These are phyloP conservation scores for Diaporthe nobilis DNA, from an alignment of 2,329 filamentous ascomycete species.

Conservation along the genomic window DNA sequence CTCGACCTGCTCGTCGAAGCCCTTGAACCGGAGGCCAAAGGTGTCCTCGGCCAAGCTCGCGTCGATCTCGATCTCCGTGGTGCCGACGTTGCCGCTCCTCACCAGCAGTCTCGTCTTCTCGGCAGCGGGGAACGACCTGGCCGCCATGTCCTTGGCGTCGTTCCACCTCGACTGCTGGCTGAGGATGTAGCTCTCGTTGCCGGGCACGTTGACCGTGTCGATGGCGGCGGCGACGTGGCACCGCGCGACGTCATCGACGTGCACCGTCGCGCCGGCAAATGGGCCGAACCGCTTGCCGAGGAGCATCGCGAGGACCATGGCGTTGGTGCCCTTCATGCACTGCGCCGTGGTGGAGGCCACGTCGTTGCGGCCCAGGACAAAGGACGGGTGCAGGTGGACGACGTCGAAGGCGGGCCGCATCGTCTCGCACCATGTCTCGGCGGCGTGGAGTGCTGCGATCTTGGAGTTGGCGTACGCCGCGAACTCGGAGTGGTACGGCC, in stretches of 20 bases:
- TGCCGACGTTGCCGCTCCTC: constrained; percentile 44
- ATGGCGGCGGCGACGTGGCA: constrained; percentile 55
- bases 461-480: constrained; percentile 56
- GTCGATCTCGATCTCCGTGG: constrained; percentile 48
- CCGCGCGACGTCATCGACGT: constrained; percentile 56
- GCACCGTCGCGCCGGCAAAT: constrained; percentile 51
- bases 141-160: constrained; percentile 55
- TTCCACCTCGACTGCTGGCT: constrained; percentile 53
- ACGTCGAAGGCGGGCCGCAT: constrained; percentile 54
- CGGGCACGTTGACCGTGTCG: constrained; percentile 46
- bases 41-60: constrained; percentile 47
- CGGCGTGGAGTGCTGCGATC: constrained; percentile 50
- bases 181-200: constrained; percentile 52
- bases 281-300: constrained; percentile 48
- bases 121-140: constrained; percentile 48
- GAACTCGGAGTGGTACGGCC: constrained; percentile 50
- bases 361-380: constrained; percentile 55
- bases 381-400: constrained; percentile 54
- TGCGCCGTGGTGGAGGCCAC: constrained; percentile 47
- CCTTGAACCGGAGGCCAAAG: constrained; percentile 47
- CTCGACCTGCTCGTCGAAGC: constrained; percentile 50
- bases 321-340: constrained; percentile 53
- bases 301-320: constrained; percentile 51
- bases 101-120: constrained; percentile 48
- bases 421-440: constrained; percentile 51